These are phyloP conservation scores for Sporisorium sorghi DNA, from an alignment of 1,284 basidiomycete genomes.

Conservation along the genomic window DNA sequence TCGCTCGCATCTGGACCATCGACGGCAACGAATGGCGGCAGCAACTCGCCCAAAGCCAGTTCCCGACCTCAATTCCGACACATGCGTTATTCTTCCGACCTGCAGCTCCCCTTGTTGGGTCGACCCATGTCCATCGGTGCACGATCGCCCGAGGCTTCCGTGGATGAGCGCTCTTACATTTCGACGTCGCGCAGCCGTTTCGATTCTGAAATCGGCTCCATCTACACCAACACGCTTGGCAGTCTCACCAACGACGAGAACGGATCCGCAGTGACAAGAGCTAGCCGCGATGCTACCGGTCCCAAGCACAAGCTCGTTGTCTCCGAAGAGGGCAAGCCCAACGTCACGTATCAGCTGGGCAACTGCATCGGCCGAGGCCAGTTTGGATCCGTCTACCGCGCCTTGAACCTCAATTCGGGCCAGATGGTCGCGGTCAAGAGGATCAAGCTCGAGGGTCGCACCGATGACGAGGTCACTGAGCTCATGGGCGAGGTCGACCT, in stretches of 20 bases:
- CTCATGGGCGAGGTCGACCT: conserved; percentile 99
- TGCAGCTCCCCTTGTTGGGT: conserved; percentile 44
- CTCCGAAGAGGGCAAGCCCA: conserved; percentile 81
- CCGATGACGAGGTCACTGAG: conserved; percentile 98
- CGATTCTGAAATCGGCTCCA: conserved; percentile 59
- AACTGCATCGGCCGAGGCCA: conserved; percentile 96
- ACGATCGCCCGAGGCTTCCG: conserved; percentile 36
- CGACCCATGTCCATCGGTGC: conserved; percentile 21
- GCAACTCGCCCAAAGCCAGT: conserved; percentile 37
- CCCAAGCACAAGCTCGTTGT: conserved; percentile 79
- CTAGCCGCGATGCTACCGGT: conserved; percentile 41
- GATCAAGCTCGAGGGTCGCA: conserved; percentile 93
- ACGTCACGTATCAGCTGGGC: conserved; percentile 76
- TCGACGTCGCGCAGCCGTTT: conserved; percentile 49
- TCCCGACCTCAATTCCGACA: conserved; percentile 50
- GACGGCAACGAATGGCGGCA: conserved; percentile 18
- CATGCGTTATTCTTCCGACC: conserved; percentile 61
- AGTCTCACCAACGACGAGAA: conserved; percentile 53
- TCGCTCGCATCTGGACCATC: conserved; percentile 35
- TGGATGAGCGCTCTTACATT: conserved; percentile 40
- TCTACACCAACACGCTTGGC: conserved; percentile 59
- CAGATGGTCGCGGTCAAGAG: conserved; percentile 81
- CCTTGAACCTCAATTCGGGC: conserved; percentile 79
- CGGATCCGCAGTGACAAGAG: conserved; percentile 25
- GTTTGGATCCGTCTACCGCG: conserved; percentile 93